Evolutionary conservation across 345 rosid genomes (phyloP), one percentile per base, ranked within the genome.

Genomic region (Eucalyptus marginata): DNA sequence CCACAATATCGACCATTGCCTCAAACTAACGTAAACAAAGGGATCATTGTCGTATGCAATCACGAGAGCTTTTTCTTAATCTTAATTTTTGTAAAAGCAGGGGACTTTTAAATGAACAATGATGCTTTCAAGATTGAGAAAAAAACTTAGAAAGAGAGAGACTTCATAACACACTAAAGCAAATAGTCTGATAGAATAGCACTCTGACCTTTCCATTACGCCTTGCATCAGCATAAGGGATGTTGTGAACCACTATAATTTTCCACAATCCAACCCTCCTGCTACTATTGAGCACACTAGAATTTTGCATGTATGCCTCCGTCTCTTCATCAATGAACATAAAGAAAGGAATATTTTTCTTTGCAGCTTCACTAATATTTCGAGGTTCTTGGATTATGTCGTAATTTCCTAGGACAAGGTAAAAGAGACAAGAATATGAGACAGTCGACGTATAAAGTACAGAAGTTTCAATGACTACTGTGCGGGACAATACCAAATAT

Each of bases 241-340:
- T 93, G 89, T 94, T 95, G 79, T 83, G 96, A 64, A 94, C 95
- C 50, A 96, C 95, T 92, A 96, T 88, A 90, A 96, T 93, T 93
- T 96, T 97, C 98, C 99, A 97, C 86, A 95, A 89, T 66, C 99
- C 99, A 64, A 96, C 93, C 92, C 93, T 94, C 93, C 80, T 94
- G 89, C 91, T 93, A 88, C 91, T 91, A 2, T 94, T 93, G 87
- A 96, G 91, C 76, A 93, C 87, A 90, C 93, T 94, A 29, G 91
- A 86, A 90, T 96, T 96, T 90, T 90, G 94, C 92, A 97, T 91
- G 90, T 91, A 97, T 49, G 94, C 91, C 92, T 95, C 95, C 31
- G 99, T 97, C 89, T 95, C 97, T 92, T 95, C 96, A 87, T 97
- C 99, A 90, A 95, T 92, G 93, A 97, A 97, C 98, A 97, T 95